Evolutionary conservation across 805 yeast species (phyloP).

Genomic region (Candida jianshihensis): DNA sequence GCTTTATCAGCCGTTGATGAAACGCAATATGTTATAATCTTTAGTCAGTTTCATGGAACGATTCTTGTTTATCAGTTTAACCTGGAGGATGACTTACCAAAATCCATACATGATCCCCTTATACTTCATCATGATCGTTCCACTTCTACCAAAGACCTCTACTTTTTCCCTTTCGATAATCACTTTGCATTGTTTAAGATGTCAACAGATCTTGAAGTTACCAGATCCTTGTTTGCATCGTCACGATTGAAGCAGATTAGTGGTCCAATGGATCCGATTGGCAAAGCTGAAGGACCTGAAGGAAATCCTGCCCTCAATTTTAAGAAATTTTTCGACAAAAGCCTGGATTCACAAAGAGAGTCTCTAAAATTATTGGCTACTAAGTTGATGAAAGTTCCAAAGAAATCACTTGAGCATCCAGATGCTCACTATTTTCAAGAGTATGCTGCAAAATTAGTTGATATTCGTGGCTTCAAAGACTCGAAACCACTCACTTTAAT

Average conservation of each 20-base stretch:
- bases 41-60: conserved; percentile 27
- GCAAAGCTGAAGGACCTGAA: no score
- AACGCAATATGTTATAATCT: conserved; percentile 17
- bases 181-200: no score
- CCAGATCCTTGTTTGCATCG: no score
- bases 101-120: conserved; percentile 32
- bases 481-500: conserved; percentile 8
- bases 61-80: conserved; percentile 30
- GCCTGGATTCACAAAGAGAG: background rate
- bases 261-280: no score
- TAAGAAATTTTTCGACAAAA: no score
- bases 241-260: no score
- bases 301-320: no score
- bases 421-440: conserved; percentile 11
- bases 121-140: conserved; percentile 5
- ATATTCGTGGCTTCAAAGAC: conserved; percentile 1
- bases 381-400: conserved; percentile 7
- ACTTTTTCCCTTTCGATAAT: conserved; percentile 4
- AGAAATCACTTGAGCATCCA: background rate
- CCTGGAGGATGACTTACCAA: conserved; percentile 27
- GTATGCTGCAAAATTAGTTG: conserved; percentile 8
- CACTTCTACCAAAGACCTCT: conserved; percentile 1
- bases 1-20: conserved; percentile 21
- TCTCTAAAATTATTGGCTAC: background rate
- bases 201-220: no score